These are phyloP conservation scores for Pythium utonaiense DNA, from an alignment of 352 stramenopile species.

Conservation along the genomic window DNA sequence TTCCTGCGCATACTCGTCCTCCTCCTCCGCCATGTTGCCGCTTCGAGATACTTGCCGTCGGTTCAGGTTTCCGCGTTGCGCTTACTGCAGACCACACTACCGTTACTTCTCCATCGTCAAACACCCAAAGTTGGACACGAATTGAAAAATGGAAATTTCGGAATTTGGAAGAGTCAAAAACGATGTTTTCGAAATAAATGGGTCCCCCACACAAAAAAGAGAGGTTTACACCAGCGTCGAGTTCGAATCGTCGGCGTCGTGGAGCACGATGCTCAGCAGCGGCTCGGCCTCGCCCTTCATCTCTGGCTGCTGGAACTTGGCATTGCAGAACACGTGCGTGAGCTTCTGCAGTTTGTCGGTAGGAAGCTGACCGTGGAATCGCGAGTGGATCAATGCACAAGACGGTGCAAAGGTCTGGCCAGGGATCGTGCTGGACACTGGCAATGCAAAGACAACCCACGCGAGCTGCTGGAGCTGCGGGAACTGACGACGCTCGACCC, in stretches of 20 bases:
- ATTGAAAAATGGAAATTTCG: neutral
- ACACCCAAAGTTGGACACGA: no score
- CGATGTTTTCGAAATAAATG: neutral
- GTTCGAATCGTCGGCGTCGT: conserved; percentile 19
- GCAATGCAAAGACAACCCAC: conserved; percentile 49
- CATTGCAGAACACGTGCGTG: conserved; percentile 61
- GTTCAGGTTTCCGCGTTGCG: conserved; percentile 7
- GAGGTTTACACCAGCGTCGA: conserved; percentile 14
- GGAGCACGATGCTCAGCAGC: conserved; percentile 20
- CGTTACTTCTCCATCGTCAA: no score
- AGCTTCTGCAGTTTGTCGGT: conserved; percentile 51
- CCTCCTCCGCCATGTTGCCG: conserved; percentile 12
- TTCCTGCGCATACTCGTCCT: conserved; percentile 25
- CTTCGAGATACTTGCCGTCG: neutral
- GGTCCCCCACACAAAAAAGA: neutral
- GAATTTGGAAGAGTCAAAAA: neutral
- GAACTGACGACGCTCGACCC: conserved; percentile 53
- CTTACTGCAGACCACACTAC: conserved; percentile 4
- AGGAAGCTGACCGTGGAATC: conserved; percentile 38
- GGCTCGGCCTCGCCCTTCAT: conserved; percentile 20
- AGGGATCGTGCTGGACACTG: conserved; percentile 37
- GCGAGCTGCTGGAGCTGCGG: conserved; percentile 58
- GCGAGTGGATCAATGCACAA: conserved; percentile 32
- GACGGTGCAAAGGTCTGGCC: conserved; percentile 35
- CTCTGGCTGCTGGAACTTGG: conserved; percentile 27